Evolutionary conservation across 805 yeast species (phyloP), one percentile per base, ranked within the genome.

Genomic region (Schwanniomyces sp.): DNA sequence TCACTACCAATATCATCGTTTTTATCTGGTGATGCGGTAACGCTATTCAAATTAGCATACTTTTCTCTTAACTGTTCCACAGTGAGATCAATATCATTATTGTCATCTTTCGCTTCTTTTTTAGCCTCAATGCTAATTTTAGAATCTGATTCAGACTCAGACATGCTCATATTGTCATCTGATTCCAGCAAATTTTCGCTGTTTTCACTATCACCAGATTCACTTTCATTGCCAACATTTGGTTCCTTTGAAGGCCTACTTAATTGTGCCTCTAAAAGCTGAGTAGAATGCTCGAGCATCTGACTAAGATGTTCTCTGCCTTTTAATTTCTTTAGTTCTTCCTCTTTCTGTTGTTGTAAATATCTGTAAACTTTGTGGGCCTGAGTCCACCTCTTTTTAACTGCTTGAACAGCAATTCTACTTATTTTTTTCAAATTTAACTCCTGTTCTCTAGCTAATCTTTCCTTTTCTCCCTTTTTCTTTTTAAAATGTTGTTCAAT

Each of bases 231-330:
- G 2, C 12, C 30, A 11, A n/a, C 12, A 48, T 17, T 48, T 48
- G 17, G 66, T 12, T 61, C 69, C 30, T 62, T 48, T 7, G 63
- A 54, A 12, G 70, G 57, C 44, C 75, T 75, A 27, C 79, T 81
- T 47, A 87, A 64, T 53, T 92, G 96, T 0, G 96, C 95, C 51
- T 91, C 97, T 26, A 92, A 73, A 30, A 92, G 76, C 61, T 88
- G 91, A 0, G 97, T 89, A 21, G 97, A 89, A 59, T 91, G 94
- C 59, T 91, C 96, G 48, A 92, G 72, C 76, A 92, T 91, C 60
- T 89, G 86, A 47, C 89, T 83, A 47, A 92, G 74, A 62, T 91
- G 96, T 57, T 88, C 88, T 61, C 91, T 87, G 34, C 97, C 96
- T 58, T 86, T 83, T 8, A 81, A 79, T 45, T 88, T 81, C 61